Percentiles rank a stretch among this genome's conserved stretches.
These are phyloP conservation scores for Cladosporium sp. DNA, from an alignment of 2,329 filamentous ascomycete species.

Conservation along the genomic window DNA sequence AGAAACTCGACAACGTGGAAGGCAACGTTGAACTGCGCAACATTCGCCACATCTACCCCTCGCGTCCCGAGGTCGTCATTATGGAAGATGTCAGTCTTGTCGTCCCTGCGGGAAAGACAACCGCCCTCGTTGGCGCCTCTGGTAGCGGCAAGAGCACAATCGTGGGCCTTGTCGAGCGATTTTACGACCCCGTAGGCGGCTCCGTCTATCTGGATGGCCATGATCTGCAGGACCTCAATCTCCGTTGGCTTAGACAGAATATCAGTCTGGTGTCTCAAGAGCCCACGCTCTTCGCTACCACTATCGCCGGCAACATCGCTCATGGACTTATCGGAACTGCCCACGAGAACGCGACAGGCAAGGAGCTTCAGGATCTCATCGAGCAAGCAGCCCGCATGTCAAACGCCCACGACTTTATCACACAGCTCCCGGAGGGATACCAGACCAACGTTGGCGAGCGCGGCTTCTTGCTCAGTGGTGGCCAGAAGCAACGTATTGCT, in stretches of 20 bases:
- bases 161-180: conserved; percentile 87
- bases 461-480: conserved; percentile 88
- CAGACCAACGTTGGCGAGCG: conserved; percentile 94
- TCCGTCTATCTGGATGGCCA: conserved; percentile 78
- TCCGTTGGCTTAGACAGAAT: conserved; percentile 88
- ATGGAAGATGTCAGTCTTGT: conserved; percentile 80
- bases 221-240: conserved; percentile 78
- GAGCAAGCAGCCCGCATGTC: conserved; percentile 83
- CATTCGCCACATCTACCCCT: conserved; percentile 93
- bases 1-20: conserved; percentile 69
- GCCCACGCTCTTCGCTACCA: conserved; percentile 84
- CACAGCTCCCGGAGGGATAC: conserved; percentile 79
- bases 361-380: conserved; percentile 70
- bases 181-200: conserved; percentile 87
- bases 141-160: conserved; percentile 95
- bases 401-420: conserved; percentile 92
- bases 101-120: conserved; percentile 87
- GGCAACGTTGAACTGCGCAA: conserved; percentile 79
- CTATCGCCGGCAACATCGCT: conserved; percentile 87
- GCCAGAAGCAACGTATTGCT: conserved; percentile 95
- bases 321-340: conserved; percentile 85
- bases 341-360: conserved; percentile 67
- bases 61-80: conserved; percentile 83
- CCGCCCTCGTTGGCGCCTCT: conserved; percentile 89
- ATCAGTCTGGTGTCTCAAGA: conserved; percentile 93